phyloP scores from a whole-genome alignment of 106 monocot species.

The Dactylorhiza incarnata region DNA sequence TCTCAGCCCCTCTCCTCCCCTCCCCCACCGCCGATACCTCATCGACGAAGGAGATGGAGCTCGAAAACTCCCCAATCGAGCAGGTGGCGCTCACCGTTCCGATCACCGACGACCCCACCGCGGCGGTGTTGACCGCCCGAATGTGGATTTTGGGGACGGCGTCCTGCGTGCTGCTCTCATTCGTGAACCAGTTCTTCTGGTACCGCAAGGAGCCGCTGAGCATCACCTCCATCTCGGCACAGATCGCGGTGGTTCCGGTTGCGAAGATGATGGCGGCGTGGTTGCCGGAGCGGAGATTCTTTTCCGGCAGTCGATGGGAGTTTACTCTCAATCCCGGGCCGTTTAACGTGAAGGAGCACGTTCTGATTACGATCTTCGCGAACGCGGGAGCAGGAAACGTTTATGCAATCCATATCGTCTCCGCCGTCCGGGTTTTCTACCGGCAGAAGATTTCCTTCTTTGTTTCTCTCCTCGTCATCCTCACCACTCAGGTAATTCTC shows the following conservation, averaged over 20 bases:
- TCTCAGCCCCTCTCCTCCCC: not conserved
- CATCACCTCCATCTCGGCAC: slow-evolving; percentile 55
- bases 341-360: slow-evolving; percentile 71
- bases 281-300: slow-evolving; percentile 25
- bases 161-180: slow-evolving; percentile 43
- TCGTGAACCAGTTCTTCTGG: slow-evolving; percentile 69
- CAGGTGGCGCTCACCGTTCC: slow-evolving; percentile 64
- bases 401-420: slow-evolving; percentile 50
- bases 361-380: slow-evolving; percentile 76
- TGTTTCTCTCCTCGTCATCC: slow-evolving; percentile 30
- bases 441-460: slow-evolving; percentile 46
- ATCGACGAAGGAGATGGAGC: not conserved
- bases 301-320: slow-evolving; percentile 36
- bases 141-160: slow-evolving; percentile 53
- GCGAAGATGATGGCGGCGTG: slow-evolving; percentile 46
- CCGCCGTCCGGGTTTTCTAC: slow-evolving; percentile 63
- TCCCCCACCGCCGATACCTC: too few relatives aligned
- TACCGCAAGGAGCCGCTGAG: slow-evolving; percentile 52
- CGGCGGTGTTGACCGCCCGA: slow-evolving; percentile 42
- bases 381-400: slow-evolving; percentile 63
- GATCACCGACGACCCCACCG: slow-evolving; percentile 28
- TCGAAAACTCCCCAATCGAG: slow-evolving; percentile 36
- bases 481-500: not conserved
- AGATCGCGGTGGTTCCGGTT: slow-evolving; percentile 57
- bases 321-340: slow-evolving; percentile 74